Evolutionary conservation across 345 rosid genomes (phyloP), one percentile per base, ranked within the genome.

Genomic region (Citrus reticulata): DNA sequence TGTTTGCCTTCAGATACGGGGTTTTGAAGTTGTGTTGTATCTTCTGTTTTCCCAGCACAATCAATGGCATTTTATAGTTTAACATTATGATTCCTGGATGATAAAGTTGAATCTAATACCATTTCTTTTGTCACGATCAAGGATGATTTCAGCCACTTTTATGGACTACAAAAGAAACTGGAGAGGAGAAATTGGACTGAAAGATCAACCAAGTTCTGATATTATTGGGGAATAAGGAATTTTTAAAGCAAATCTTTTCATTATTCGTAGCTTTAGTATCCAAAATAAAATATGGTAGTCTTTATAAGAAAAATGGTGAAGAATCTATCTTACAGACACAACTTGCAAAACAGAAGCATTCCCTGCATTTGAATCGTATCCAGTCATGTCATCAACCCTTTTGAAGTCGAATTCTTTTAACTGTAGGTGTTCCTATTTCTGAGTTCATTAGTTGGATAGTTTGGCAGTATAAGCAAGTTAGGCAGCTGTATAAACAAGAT

Each of bases 51-150:
- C 7, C 37, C 39, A 25, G 13, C 22, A 60, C 66, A 40, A 39
- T 37, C 35, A 34, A 51, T 60, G 29, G 68, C 70, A 77, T 32
- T 81, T 80, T 85, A 83, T 81, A 81, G 77, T 61, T 19, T 20
- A 74, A 55, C 40, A 6, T 27, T 40, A 7, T n/a, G n/a, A 32
- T 73, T 67, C 74, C 49, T 5, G 59, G 20, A 73, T 34, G 90
- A 82, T 84, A 70, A 64, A 66, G 39, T 16, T 0, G 88, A 84
- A 88, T 84, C 87, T 61, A 17, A 82, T 88, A 10, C 88, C 24
- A 81, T 73, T 11, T 54, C 78, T 72, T 84, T 68, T 68, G 68
- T 62, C 19, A 24, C 35, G 2, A 27, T 59, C 68, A 32, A 58
- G 55, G 72, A 29, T 8, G 16, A 76, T 24, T 14, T 11, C 20